Conservation (phyloP, 805 yeast species). For the Teunomyces panamensis region DNA sequence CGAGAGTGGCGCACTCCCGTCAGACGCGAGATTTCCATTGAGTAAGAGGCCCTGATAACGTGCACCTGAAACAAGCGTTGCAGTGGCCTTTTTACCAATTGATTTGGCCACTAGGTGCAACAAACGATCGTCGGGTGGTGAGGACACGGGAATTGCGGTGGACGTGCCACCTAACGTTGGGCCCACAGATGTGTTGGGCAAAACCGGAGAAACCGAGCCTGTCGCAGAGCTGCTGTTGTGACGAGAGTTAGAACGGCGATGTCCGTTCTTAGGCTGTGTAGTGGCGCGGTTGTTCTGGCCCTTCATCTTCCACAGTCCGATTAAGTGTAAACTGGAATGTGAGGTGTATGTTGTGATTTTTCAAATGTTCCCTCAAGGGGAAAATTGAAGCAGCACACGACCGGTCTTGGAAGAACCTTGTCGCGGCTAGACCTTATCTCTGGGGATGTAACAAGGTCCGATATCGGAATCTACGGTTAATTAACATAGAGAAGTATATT, state of each 20-base stretch:
- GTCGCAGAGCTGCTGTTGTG: conserved; percentile 5
- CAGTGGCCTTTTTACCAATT: conserved; percentile 52
- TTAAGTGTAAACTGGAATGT: not conserved
- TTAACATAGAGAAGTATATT: too few relatives aligned
- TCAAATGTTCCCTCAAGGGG: conserved; percentile 3
- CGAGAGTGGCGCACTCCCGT: conserved; percentile 45
- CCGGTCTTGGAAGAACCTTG: not conserved
- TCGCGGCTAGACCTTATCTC: not conserved
- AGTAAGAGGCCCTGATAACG: conserved; percentile 57
- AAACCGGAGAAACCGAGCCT: not conserved
- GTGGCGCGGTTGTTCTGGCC: conserved; percentile 19
- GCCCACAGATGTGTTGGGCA: conserved; percentile 2
- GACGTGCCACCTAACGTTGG: not conserved
- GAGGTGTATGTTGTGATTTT: conserved; percentile 1
- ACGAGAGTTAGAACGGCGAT: conserved; percentile 24
- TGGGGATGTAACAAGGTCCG: too few relatives aligned
- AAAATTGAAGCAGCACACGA: not conserved
- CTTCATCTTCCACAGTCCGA: conserved; percentile 15
- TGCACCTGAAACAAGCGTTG: conserved; percentile 62
- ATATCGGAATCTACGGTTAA: too few relatives aligned
- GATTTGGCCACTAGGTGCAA: conserved; percentile 47
- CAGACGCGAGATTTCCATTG: conserved; percentile 39
- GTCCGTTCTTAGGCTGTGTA: conserved; percentile 16
- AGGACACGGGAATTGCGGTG: not conserved
- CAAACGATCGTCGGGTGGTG: conserved; percentile 45